phyloP scores from a whole-genome alignment of 75 land plant genomes.

The Pinus tabuliformis region DNA sequence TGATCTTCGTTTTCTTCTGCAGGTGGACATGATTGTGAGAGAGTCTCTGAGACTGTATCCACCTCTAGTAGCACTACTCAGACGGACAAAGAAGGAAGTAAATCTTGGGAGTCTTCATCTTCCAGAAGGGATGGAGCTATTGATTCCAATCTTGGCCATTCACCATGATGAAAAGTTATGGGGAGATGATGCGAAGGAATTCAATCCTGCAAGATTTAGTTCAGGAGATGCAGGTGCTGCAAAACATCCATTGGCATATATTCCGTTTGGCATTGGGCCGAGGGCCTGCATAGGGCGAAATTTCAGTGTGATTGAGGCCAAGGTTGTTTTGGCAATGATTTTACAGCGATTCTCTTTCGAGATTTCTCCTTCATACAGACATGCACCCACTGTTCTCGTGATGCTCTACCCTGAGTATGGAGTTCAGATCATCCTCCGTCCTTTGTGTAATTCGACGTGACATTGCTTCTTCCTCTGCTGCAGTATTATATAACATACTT shows the following conservation, averaged over 20 bases:
- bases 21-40: constrained; percentile 31
- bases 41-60: background rate
- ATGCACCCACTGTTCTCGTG: too few relatives aligned
- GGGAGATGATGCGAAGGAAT: constrained; percentile 30
- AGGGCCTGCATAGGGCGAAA: constrained; percentile 65
- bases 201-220: constrained; percentile 27
- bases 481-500: too few relatives aligned
- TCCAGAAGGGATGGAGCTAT: background rate
- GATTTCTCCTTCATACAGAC: too few relatives aligned
- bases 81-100: constrained; percentile 10
- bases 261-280: constrained; percentile 81
- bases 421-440: background rate
- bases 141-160: constrained; percentile 15
- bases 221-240: background rate
- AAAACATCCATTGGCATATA: constrained; percentile 24
- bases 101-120: constrained; percentile 14
- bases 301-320: constrained; percentile 9
- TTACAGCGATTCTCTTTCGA: too few relatives aligned
- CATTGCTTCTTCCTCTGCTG: too few relatives aligned
- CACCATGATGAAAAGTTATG: constrained; percentile 24
- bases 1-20: background rate
- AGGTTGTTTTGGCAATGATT: too few relatives aligned
- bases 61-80: background rate
- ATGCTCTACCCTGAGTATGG: too few relatives aligned
- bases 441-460: too few relatives aligned